Conservation (phyloP, 2,329 filamentous ascomycete species). For the Lithohypha guttulata region DNA sequence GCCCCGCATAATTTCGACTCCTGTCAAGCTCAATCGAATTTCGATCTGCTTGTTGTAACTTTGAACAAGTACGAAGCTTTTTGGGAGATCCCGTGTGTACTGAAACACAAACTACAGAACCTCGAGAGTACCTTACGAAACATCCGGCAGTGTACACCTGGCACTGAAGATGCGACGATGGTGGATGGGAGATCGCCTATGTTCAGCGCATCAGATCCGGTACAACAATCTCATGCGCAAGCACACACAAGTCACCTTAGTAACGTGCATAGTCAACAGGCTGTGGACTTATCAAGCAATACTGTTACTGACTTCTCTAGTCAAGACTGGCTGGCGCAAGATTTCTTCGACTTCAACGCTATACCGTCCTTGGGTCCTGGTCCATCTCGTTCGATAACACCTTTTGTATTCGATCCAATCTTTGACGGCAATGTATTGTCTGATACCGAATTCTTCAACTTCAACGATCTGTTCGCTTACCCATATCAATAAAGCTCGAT, state of each 20-base stretch:
- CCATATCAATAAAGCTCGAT: background rate
- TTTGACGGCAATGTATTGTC: background rate
- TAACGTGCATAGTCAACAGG: too few species aligned
- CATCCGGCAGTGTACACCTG: too few species aligned
- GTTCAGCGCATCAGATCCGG: too few species aligned
- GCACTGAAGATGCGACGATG: too few species aligned
- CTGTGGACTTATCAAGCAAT: background rate
- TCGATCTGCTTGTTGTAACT: slow-evolving; percentile 2
- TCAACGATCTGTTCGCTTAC: slow-evolving; percentile 6
- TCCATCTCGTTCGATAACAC: background rate
- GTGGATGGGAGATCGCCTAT: too few species aligned
- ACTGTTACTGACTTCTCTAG: background rate
- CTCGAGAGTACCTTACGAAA: too few species aligned
- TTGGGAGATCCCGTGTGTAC: slow-evolving; percentile 3
- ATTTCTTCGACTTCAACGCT: background rate
- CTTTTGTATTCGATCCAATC: background rate
- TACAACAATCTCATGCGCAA: too few species aligned
- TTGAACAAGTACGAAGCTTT: slow-evolving; percentile 1
- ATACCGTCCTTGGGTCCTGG: slow-evolving; percentile 2
- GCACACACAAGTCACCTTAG: too few species aligned
- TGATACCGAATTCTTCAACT: background rate
- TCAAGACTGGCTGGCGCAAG: background rate
- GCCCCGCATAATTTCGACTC: background rate
- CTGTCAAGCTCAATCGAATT: background rate
- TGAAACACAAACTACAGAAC: slow-evolving; percentile 1